phyloP scores from a whole-genome alignment of 331 rosid species.

The Pyracantha coccinea region DNA sequence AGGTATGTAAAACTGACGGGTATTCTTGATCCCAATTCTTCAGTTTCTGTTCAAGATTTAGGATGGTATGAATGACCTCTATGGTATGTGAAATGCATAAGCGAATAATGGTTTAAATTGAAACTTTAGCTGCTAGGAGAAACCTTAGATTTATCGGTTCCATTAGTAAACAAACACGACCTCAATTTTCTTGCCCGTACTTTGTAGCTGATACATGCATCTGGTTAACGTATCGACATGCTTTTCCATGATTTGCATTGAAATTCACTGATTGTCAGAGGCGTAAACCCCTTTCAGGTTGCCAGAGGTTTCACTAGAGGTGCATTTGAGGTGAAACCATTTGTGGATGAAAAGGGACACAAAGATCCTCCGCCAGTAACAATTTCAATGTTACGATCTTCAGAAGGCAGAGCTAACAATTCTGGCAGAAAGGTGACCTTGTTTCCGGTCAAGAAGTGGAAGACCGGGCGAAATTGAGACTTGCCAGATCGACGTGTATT shows the following conservation, averaged over 20 bases:
- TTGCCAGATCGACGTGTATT: not conserved
- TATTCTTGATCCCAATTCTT: not conserved
- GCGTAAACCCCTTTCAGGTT: conserved; percentile 47
- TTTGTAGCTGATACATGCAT: not conserved
- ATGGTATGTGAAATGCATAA: not conserved
- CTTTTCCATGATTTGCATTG: not conserved
- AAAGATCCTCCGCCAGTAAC: conserved; percentile 41
- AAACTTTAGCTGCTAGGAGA: too few relatives aligned
- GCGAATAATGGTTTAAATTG: not conserved
- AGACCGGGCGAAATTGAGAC: conserved; percentile 43
- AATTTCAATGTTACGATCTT: conserved; percentile 51
- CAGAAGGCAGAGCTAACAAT: conserved; percentile 36
- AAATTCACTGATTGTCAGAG: conserved; percentile 9
- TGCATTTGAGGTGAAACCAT: conserved; percentile 63
- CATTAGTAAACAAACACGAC: not conserved
- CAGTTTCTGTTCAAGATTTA: not conserved
- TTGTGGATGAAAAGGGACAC: conserved; percentile 48
- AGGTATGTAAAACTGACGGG: conserved; percentile 39
- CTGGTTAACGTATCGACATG: not conserved
- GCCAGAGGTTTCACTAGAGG: conserved; percentile 92
- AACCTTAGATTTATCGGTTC: not conserved
- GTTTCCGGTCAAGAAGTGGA: conserved; percentile 64
- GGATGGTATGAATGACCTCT: not conserved
- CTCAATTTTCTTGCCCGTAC: not conserved
- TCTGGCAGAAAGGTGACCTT: conserved; percentile 46